These are phyloP conservation scores for Rhizophagus sp. DNA, from an alignment of 192 early-diverging fungal species.

Conservation along the genomic window DNA sequence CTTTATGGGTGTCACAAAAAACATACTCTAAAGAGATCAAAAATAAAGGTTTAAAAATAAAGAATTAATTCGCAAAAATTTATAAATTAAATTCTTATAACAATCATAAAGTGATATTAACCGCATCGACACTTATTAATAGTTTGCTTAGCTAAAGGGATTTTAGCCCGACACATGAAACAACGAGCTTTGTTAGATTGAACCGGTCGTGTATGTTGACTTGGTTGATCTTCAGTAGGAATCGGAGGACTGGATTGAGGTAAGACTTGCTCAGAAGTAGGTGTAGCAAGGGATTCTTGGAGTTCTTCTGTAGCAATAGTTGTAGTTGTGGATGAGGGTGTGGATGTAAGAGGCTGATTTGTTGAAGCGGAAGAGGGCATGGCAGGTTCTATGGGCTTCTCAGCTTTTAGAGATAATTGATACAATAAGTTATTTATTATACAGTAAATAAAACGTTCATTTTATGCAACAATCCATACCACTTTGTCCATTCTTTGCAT, in stretches of 20 bases:
- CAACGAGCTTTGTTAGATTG: slow-evolving; percentile 73
- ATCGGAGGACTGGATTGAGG: slow-evolving; percentile 32
- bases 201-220: slow-evolving; percentile 42
- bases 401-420: slow-evolving; percentile 22
- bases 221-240: slow-evolving; percentile 18
- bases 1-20: slow-evolving; percentile 75
- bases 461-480: slow-evolving; percentile 37
- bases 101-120: slow-evolving; percentile 24
- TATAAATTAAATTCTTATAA: neutral
- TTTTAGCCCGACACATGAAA: slow-evolving; percentile 67
- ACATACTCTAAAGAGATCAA: slow-evolving; percentile 50
- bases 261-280: slow-evolving; percentile 16
- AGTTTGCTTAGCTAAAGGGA: slow-evolving; percentile 75
- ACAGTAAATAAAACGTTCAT: no score
- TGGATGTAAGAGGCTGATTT: slow-evolving; percentile 19
- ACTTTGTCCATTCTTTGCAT: slow-evolving; percentile 46
- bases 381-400: slow-evolving; percentile 28
- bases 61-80: neutral
- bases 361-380: slow-evolving; percentile 30
- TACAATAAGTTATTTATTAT: neutral
- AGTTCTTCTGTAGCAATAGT: slow-evolving; percentile 10
- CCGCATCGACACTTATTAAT: slow-evolving; percentile 78
- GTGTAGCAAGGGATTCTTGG: slow-evolving; percentile 24
- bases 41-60: neutral
- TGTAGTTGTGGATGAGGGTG: slow-evolving; percentile 24